Conservation (phyloP, 1,284 basidiomycete genomes). For the Cutaneotrichosporon sp. region DNA sequence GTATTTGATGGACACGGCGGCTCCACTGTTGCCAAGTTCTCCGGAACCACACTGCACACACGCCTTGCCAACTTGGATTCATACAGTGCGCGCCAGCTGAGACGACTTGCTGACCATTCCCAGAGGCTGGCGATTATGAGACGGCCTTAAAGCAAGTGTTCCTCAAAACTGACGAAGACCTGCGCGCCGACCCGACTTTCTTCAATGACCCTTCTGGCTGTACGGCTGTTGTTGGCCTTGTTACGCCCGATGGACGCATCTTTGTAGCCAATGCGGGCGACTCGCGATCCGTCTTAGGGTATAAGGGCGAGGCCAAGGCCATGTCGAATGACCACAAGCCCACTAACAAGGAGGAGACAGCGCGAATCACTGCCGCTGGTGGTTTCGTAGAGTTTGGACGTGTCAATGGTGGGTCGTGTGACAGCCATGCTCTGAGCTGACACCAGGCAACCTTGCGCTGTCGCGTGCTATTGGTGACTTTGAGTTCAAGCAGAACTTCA, state of each 20-base stretch:
- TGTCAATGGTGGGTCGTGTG: constrained; percentile 85
- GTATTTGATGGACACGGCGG: constrained; percentile 99
- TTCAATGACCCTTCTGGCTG: constrained; percentile 91
- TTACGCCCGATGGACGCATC: constrained; percentile 67
- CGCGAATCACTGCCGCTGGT: constrained; percentile 85
- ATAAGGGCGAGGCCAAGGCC: constrained; percentile 78
- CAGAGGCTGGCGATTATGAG: constrained; percentile 61
- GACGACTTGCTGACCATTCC: background rate
- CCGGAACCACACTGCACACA: constrained; percentile 82
- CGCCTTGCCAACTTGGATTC: constrained; percentile 68
- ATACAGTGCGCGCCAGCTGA: constrained; percentile 52
- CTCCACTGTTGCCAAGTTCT: constrained; percentile 80
- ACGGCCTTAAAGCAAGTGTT: constrained; percentile 83
- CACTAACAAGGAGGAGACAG: constrained; percentile 77
- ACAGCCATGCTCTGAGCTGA: too few species aligned
- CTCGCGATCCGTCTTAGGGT: constrained; percentile 83
- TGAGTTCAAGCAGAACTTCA: constrained; percentile 93
- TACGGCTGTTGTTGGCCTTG: constrained; percentile 84
- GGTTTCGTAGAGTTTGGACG: constrained; percentile 96
- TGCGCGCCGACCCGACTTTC: constrained; percentile 79
- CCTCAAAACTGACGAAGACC: constrained; percentile 89
- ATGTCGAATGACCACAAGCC: constrained; percentile 97
- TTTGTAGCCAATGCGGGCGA: constrained; percentile 96
- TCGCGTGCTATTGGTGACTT: constrained; percentile 97
- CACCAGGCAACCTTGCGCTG: constrained; percentile 84